Evolutionary conservation across 2,329 filamentous ascomycete species (phyloP).

Genomic region (Aurifilum marmelostoma): DNA sequence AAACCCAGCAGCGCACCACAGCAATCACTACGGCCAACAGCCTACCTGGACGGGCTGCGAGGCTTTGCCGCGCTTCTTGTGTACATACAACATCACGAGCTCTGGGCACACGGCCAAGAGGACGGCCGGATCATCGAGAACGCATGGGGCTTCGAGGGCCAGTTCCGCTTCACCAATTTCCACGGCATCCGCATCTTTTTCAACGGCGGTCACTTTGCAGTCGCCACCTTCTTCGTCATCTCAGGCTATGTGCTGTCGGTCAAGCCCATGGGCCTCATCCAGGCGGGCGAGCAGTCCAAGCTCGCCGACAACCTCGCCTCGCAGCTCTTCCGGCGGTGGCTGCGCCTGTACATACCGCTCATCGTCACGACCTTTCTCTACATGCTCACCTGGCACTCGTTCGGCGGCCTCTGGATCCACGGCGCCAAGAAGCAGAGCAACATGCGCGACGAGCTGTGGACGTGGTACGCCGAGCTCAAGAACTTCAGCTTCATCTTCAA

Average conservation of each 20-base stretch:
- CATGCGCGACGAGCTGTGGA: conserved; percentile 54
- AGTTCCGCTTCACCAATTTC: conserved; percentile 54
- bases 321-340: conserved; percentile 53
- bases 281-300: conserved; percentile 45
- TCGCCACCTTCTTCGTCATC: conserved; percentile 60
- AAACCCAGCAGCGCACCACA: conserved; percentile 16
- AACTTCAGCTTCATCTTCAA: conserved; percentile 71
- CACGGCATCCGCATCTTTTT: conserved; percentile 64
- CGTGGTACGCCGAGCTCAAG: conserved; percentile 60
- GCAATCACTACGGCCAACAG: conserved; percentile 50
- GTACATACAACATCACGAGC: conserved; percentile 63
- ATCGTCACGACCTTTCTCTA: conserved; percentile 58
- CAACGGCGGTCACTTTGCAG: conserved; percentile 63
- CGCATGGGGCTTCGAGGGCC: conserved; percentile 53
- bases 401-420: conserved; percentile 50
- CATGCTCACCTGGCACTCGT: conserved; percentile 56
- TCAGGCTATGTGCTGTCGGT: conserved; percentile 60
- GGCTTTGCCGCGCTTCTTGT: conserved; percentile 70
- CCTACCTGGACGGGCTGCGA: conserved; percentile 67
- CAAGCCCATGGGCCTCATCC: conserved; percentile 52
- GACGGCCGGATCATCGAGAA: conserved; percentile 52
- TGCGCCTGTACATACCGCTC: conserved; percentile 55
- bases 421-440: conserved; percentile 44
- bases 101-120: conserved; percentile 55
- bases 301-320: conserved; percentile 51